Base-by-base conservation (phyloP, 441 rosid genomes). In the Melastoma candidum region DNA sequence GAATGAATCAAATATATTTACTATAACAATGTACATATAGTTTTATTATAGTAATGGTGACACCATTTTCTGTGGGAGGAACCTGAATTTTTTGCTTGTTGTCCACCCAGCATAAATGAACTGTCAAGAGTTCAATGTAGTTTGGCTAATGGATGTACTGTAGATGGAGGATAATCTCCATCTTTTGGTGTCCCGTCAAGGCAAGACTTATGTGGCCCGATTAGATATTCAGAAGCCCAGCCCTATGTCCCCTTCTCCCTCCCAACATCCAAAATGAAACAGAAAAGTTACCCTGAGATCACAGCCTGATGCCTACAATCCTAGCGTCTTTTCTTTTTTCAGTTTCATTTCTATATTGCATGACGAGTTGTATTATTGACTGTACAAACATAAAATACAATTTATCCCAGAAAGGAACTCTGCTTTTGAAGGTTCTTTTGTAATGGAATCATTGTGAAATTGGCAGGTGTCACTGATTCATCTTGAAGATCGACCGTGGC, bases 401-500 rank as follows among this genome's bases (percentile, higher is more conserved):
- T 32, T 32, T 4, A 32, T 17, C 41, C 6, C 8, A 8, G 7
- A 32, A 32, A 32, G 41, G 41, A 32, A 32, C 41, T 8, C 8
- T 32, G 41, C 5, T 32, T 3, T 32, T 8, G 5, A 8, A 32
- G 41, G 41, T 8, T 32, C 5, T 32, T 32, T 8, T 32, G 41
- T 32, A 8, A 32, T 8, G 8, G 41, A 8, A 4, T 32, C 41
- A 32, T 32, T 32, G 6, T 32, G 26, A 55, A 27, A 44, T 62
- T 14, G 13, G 49, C 63, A 87, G 93, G 83, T 92, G 70, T 74
- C 98, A 49, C 66, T 92, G 72, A 87, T 87, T 71, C 98, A 87
- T 71, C 94, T 92, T 0, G 95, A 87, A 72, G 95, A 92, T 70
- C 81, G 77, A 68, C 96, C 92, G 48, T 83, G 89, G 54, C 72